Base-by-base conservation (phyloP, 2,329 filamentous ascomycete species). In the Fusarium luffae region DNA sequence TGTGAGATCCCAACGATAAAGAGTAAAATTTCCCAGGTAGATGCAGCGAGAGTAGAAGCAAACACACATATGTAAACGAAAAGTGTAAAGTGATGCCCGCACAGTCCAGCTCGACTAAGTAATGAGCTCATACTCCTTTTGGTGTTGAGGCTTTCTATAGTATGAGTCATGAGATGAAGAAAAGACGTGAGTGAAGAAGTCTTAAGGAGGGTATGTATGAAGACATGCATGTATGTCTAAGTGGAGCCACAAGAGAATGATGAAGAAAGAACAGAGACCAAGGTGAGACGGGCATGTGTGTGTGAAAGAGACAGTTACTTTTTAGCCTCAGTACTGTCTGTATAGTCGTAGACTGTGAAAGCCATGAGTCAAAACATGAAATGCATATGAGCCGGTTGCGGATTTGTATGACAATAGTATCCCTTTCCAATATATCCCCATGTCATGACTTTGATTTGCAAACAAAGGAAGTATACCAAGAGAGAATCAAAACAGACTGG, bases 401-500 rank as follows among this genome's bases (percentile, higher is more conserved):
- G 54, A 49, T 43, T 32, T 16, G 28, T 25, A 54, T 59, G 40
- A 37, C 10, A 16, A 21, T 40, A 30, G 37, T 50, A 50, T 44
- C 19, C 32, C 43, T 54, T 40, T 28, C 34, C 41, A 40, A 37
- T 49, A 19, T 34, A 25, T 51, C 37, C 11, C 16, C 14, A 43
- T 28, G 46, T 27, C 49, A 49, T 41, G 30, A 48, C 32, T 19
- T 30, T 28, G 49, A 34, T 47, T 18, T 44, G 52, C n/a, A 50
- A 67, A 43, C 23, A 62, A 63, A 46, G 23, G 14, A 43, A 37
- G 21, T n/a, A 52, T 23, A 47, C 19, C 37, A 42, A 47, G 44
- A 9, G 16, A 69, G 46, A 63, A 70, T 63, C 62, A 70, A 64
- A 68, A 19, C n/a, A 19, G 30, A 49, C 16, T 19, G 28, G 58